These are phyloP conservation scores for Wickerhamomyces sydowiorum DNA, from an alignment of 805 yeast genomes.

Conservation along the genomic window DNA sequence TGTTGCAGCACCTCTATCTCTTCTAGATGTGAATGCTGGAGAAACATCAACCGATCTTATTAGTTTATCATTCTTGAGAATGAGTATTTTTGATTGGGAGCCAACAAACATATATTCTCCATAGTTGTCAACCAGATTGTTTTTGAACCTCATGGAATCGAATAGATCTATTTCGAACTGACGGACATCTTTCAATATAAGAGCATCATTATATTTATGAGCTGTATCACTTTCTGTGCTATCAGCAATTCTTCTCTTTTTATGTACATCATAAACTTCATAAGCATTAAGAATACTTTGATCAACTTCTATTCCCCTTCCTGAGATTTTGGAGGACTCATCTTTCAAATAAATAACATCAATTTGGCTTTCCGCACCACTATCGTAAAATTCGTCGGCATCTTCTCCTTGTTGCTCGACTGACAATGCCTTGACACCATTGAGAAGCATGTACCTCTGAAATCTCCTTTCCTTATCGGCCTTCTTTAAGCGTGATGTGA, in stretches of 20 bases:
- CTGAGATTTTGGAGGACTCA: conserved; percentile 3
- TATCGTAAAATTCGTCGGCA: conserved; percentile 14
- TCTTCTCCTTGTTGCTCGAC: conserved; percentile 9
- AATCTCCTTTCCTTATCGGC: conserved; percentile 13
- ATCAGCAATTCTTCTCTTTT: neutral
- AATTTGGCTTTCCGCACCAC: conserved; percentile 1
- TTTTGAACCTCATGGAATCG: conserved; percentile 9
- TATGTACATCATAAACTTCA: conserved; percentile 15
- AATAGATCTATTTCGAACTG: neutral
- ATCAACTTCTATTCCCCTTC: conserved; percentile 5
- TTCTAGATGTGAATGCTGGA: conserved; percentile 12
- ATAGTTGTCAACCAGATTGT: conserved; percentile 16
- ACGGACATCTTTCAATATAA: conserved; percentile 2
- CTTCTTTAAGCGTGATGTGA: conserved; percentile 1
- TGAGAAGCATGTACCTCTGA: conserved; percentile 9
- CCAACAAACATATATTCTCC: conserved; percentile 8
- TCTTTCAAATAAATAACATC: conserved; percentile 3
- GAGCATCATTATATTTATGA: conserved; percentile 11
- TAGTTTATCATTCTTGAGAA: conserved; percentile 5
- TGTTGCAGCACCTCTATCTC: conserved; percentile 39
- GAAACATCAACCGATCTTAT: conserved; percentile 5
- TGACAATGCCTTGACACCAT: conserved; percentile 6
- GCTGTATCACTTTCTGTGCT: conserved; percentile 1
- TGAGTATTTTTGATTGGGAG: conserved; percentile 5
- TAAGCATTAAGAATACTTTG: conserved; percentile 7